Evolutionary conservation across 164 flowering plant genomes (phyloP), one percentile per base, ranked within the genome.

Genomic region (Euptelea pleiosperma): DNA sequence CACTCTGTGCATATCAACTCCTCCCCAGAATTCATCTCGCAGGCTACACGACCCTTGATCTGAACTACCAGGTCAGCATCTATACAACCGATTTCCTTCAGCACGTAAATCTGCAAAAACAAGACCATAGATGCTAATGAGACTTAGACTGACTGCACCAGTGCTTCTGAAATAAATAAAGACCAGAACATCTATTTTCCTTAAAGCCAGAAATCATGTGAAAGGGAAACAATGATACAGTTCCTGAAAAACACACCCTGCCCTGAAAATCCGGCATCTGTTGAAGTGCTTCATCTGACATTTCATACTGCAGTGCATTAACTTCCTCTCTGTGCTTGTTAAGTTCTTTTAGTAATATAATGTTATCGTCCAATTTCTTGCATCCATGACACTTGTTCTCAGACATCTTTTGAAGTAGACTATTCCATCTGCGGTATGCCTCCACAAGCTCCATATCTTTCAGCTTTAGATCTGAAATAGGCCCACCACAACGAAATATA

Each of bases 1-100:
- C 93, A 91, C 66, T 91, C 99, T 1, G 99, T 89, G 72, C 84
- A 86, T 66, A 94, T 91, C 78, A 94, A 72, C 76, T 94, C 99
- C 70, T 94, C 97, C 50, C 99, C 99, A 34, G 99, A 94, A 75
- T 94, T 94, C 97, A 94, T 94, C 83, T 91, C 99, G 72, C 99
- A 91, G 33, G 99, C 99, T 41, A 94, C 96, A 30, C 96, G 87
- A 14, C 99, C 99, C 77, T 94, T 94, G n/a, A 94, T 85, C 73
- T 86, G 97, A 63, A 94, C 99, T 28, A 88, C 95, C 67, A 91
- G 96, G 61, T 91, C 96, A 53, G 67, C 76, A 69, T 94, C 95
- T 68, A 94, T 82, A 63, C 95, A 91, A 24, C 99, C 93, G 57
- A 85, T 81, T 68, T 76, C 78, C 77, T 86, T 84, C 59, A 94